Evolutionary conservation across 257 asterid genomes (phyloP), one percentile per base, ranked within the genome.

Genomic region (Przewalskia tangutica): DNA sequence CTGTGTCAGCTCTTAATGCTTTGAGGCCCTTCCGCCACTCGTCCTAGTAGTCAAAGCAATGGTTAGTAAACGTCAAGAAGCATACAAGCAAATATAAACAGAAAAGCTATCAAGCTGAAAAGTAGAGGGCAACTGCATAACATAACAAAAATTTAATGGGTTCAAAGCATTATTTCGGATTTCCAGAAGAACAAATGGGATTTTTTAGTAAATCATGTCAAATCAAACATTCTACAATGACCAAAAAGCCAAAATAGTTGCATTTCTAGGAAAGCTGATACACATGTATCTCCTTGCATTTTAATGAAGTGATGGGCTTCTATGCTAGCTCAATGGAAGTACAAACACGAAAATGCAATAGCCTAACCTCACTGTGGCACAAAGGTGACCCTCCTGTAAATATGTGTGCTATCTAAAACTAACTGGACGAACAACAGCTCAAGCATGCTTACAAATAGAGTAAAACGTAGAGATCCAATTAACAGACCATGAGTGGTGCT

Each of bases 21-120:
- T 90, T 93, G 86, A 93, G 90, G 78, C 98, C 98, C 84, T 84
- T 90, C 83, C 93, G 91, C 97, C 98, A 95, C 78, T 81, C 83
- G 5, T 81, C 62, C 83, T 81, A 64, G 76, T 50, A 14, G 79
- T 23, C 79, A 73, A 73, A 48, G 40, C 44, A 73, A 73, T 73
- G 79, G 60, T 13, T 8, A 73, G 60, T 23, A 8, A 73, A 48
- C 12, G 2, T 68, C 68, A 50, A 64, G 83, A 81, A 81, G 63
- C 77, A 70, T 38, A 5, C 18, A 67, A 81, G 59, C 59, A 68
- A 48, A 48, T 20, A 55, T 56, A 23, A 46, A 34, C 62, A 46
- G 18, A 11, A 64, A 23, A 34, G 48, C 14, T 60, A 55, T n/a
- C 55, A 62, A 56, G 50, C 54, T n/a, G 67, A 79, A 2, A 79